Evolutionary conservation across 495 filamentous ascomycete species (phyloP).

Genomic region (Penicillium canariense): DNA sequence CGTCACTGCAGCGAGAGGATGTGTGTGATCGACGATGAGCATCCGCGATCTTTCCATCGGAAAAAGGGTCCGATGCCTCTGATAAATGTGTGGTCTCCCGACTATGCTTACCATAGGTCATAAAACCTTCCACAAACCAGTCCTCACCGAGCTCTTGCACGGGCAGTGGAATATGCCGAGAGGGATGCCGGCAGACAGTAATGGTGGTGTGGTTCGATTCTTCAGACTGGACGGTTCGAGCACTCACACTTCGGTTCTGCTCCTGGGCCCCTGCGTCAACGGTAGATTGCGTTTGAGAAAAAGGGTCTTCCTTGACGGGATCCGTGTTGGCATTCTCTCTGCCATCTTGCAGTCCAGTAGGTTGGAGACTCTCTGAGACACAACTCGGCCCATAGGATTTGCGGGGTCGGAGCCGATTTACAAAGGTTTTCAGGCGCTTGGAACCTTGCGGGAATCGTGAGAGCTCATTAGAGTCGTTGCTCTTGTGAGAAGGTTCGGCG

Average conservation of each 20-base stretch:
- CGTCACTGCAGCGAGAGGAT: conserved; percentile 8
- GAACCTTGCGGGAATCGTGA: conserved; percentile 10
- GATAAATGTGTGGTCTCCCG: conserved; percentile 1
- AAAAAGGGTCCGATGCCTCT: conserved; percentile 25
- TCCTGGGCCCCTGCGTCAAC: conserved; percentile 1
- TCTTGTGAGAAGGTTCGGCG: not conserved
- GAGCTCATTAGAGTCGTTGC: not conserved
- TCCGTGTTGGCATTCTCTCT: not conserved
- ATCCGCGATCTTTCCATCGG: conserved; percentile 18
- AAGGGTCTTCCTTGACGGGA: conserved; percentile 1
- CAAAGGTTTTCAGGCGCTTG: conserved; percentile 12
- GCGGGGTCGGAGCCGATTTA: conserved; percentile 10
- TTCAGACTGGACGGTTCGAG: conserved; percentile 28
- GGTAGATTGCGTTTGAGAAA: not conserved
- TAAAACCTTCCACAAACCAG: conserved; percentile 7
- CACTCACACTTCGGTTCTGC: conserved; percentile 29
- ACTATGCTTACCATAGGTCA: conserved; percentile 12
- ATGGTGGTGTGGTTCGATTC: conserved; percentile 27
- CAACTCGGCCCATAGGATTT: conserved; percentile 10
- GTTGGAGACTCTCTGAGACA: not conserved
- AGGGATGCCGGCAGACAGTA: conserved; percentile 34
- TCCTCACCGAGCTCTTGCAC: conserved; percentile 15
- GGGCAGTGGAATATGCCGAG: conserved; percentile 22
- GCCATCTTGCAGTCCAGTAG: not conserved
- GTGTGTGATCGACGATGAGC: not conserved